phyloP scores from a whole-genome alignment of 805 yeast species.

The Scheffersomyces stipitis region DNA sequence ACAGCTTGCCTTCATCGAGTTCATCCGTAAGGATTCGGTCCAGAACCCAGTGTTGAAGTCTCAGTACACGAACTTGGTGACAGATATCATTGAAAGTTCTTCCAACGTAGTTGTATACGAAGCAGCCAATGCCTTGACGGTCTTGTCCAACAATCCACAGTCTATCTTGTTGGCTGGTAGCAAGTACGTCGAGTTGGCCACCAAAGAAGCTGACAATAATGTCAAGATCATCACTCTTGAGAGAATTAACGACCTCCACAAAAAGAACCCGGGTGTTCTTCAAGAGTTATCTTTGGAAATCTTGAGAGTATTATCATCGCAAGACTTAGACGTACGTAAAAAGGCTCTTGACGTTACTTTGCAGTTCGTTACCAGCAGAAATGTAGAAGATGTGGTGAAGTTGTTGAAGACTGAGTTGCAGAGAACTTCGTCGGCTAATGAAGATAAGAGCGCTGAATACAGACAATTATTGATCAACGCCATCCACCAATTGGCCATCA shows the following conservation, averaged over 20 bases:
- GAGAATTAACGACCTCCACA: slow-evolving; percentile 74
- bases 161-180: slow-evolving; percentile 77
- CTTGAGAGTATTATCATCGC: slow-evolving; percentile 79
- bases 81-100: slow-evolving; percentile 69
- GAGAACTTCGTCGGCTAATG: slow-evolving; percentile 64
- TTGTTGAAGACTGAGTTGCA: slow-evolving; percentile 88
- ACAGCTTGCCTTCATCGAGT: slow-evolving; percentile 88
- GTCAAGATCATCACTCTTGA: slow-evolving; percentile 91
- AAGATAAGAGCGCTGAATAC: slow-evolving; percentile 82
- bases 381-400: slow-evolving; percentile 91
- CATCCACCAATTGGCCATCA: slow-evolving; percentile 84
- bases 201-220: slow-evolving; percentile 91
- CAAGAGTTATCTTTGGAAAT: slow-evolving; percentile 85
- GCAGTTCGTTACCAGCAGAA: slow-evolving; percentile 76
- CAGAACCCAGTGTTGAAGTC: slow-evolving; percentile 61
- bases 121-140: slow-evolving; percentile 79
- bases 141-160: slow-evolving; percentile 58
- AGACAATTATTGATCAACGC: slow-evolving; percentile 86
- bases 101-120: slow-evolving; percentile 81
- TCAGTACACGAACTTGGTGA: slow-evolving; percentile 69
- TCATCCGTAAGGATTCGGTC: slow-evolving; percentile 79
- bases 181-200: slow-evolving; percentile 84
- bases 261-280: slow-evolving; percentile 74
- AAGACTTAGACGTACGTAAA: slow-evolving; percentile 86
- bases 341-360: slow-evolving; percentile 86